Evolutionary conservation across 805 yeast species (phyloP).

Genomic region (Nakazawaea ambrosiae): DNA sequence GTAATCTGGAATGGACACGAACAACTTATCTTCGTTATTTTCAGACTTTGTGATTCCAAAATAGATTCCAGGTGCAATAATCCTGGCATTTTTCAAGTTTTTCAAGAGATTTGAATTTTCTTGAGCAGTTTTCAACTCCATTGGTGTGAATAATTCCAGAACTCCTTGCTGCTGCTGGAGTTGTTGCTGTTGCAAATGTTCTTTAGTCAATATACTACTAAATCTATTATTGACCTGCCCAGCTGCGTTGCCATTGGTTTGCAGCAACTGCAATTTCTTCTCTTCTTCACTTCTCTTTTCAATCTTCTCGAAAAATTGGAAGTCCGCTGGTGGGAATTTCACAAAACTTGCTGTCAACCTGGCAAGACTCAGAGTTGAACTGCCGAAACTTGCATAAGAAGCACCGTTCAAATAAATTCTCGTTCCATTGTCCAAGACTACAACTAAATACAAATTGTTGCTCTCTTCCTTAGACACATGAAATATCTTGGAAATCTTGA

Average conservation of each 20-base stretch:
- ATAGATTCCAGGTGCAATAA: conserved; percentile 83
- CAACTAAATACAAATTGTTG: conserved; percentile 62
- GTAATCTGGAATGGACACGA: conserved; percentile 77
- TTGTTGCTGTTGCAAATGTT: conserved; percentile 24
- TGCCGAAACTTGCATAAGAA: conserved; percentile 16
- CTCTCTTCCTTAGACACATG: conserved; percentile 62
- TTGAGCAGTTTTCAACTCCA: conserved; percentile 43
- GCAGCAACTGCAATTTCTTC: neutral
- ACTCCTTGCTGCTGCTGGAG: conserved; percentile 28
- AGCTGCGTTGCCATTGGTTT: neutral
- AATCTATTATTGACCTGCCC: conserved; percentile 1
- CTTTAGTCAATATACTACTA: conserved; percentile 12
- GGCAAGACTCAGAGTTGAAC: conserved; percentile 15
- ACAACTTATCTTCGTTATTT: conserved; percentile 40
- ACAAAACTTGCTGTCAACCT: conserved; percentile 30
- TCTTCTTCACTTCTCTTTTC: conserved; percentile 12
- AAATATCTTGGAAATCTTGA: conserved; percentile 57
- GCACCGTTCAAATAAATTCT: conserved; percentile 59
- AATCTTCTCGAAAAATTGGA: conserved; percentile 21
- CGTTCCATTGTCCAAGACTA: conserved; percentile 78
- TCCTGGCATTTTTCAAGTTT: conserved; percentile 48
- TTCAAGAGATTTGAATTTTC: conserved; percentile 47
- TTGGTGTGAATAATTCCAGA: conserved; percentile 15
- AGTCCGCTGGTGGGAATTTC: conserved; percentile 38
- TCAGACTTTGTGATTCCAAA: conserved; percentile 47